Evolutionary conservation across 176 grass and related monocot genomes (phyloP), one percentile per base, ranked within the genome.

Genomic region (Eleusine coracana): DNA sequence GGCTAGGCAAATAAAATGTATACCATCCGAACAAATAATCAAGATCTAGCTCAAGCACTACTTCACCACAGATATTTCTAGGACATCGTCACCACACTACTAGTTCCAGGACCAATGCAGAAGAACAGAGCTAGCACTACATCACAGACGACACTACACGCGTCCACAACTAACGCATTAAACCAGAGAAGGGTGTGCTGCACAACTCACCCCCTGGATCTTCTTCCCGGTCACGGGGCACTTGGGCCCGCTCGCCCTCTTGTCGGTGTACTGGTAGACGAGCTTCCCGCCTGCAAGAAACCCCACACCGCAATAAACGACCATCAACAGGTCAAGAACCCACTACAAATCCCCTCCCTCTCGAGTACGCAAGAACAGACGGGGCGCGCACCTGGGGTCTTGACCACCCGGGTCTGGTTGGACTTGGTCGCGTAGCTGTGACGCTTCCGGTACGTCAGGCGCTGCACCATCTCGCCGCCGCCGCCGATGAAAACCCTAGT

Each of bases 371-470:
- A 40, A 14, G 68, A 73, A 80, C 37, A 28, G 66, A 72, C 66
- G 31, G 20, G 18, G 61, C 31, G 42, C 48, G 66, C 21, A 97
- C 94, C 94, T 87, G 91, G 94, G 71, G 94, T 97, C 88, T 97
- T 97, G 40, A 97, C 91, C 66, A 97, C 94, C 87, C 94, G 84
- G 36, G 91, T 97, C 83, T 97, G 94, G 64, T 97, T 97, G 41
- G 94, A 97, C 82, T 94, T 97, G 56, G 94, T 97, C 52, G 94
- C 94, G 79, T 97, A 97, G 91, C 94, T 94, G 60, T 97, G 94
- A 83, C 94, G 82, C 89, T 94, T 97, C 34, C 94, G 77, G 78
- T 97, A 97, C 23, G 94, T 97, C 25, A 97, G 88, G 12, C 94
- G 92, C 86, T 97, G 94, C 82, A 94, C 94, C 94, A 97, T 97